Percentiles rank a stretch among this genome's conserved stretches.
Evolutionary conservation across 2,329 filamentous ascomycete genomes (phyloP).

Genomic region (Fusarium sororula): DNA sequence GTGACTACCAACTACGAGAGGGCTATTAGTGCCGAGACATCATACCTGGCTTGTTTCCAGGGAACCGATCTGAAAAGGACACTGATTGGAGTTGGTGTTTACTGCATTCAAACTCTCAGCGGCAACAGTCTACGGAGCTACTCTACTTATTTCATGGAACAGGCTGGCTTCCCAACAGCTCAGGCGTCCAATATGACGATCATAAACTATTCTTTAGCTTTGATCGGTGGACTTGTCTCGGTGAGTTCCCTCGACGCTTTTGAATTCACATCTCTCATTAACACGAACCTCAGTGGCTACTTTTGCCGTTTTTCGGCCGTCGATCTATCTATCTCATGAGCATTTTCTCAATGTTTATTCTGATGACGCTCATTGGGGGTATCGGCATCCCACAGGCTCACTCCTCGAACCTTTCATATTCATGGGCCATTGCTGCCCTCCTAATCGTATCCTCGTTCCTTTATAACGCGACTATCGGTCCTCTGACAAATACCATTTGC

Average conservation of each 20-base stretch:
- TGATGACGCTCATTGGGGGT: background rate
- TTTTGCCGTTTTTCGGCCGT: background rate
- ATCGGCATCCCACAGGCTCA: background rate
- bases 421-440: background rate
- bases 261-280: background rate
- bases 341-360: background rate
- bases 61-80: background rate
- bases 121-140: background rate
- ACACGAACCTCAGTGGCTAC: background rate
- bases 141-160: background rate
- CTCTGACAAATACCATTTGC: background rate
- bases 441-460: background rate
- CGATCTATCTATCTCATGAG: background rate
- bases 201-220: background rate
- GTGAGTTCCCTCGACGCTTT: background rate
- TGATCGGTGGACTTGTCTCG: background rate
- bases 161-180: background rate
- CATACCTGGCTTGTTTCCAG: background rate
- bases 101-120: background rate
- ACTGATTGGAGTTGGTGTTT: background rate
- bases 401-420: background rate
- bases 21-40: background rate
- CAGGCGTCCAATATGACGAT: background rate
- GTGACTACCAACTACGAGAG: background rate
- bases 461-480: background rate